Conservation (phyloP, 139 green algal genomes). For the Coelastrella sp. region DNA sequence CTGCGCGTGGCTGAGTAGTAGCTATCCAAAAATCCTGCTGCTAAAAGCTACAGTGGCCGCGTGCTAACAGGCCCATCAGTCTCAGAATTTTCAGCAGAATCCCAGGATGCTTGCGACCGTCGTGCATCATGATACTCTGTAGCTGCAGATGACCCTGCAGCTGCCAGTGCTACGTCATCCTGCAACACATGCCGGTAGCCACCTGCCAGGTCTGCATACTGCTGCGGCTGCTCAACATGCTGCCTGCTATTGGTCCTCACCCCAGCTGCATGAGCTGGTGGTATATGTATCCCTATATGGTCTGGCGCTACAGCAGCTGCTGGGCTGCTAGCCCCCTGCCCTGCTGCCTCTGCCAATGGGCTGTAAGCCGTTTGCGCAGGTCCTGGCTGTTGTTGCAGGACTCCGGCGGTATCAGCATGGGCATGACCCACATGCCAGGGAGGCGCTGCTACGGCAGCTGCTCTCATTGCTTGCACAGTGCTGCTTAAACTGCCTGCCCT, state of each 20-base stretch:
- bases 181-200: neutral
- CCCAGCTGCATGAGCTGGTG: neutral
- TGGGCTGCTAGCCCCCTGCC: neutral
- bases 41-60: too few species aligned
- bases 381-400: neutral
- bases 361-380: neutral
- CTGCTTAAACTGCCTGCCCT: neutral
- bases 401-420: neutral
- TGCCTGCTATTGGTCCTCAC: neutral
- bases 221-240: neutral
- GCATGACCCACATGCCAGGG: neutral
- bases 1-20: too few species aligned
- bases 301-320: neutral
- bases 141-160: neutral
- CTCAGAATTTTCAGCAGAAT: neutral
- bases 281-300: neutral
- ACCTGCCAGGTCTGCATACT: neutral
- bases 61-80: neutral
- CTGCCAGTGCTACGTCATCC: neutral
- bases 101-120: neutral
- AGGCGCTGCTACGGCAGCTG: neutral
- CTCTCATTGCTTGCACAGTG: neutral
- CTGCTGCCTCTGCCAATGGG: neutral
- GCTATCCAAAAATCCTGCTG: too few species aligned
- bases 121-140: conserved; percentile 23